Evolutionary conservation across 2,329 filamentous ascomycete genomes (phyloP).

Genomic region (Volutella citrinella): DNA sequence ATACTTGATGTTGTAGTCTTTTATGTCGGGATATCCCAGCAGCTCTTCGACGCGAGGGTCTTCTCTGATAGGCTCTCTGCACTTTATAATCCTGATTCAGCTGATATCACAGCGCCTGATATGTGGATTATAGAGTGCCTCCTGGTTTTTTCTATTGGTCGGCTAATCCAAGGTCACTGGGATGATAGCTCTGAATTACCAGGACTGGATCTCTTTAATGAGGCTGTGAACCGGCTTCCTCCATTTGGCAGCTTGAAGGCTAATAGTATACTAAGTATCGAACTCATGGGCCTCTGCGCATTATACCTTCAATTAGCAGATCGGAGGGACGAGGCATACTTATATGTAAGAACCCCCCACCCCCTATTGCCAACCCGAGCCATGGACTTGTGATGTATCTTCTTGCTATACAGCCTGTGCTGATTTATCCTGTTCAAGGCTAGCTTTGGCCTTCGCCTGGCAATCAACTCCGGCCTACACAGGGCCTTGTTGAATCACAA

Average conservation of each 20-base stretch:
- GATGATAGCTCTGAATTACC: conserved; percentile 9
- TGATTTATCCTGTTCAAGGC: not conserved
- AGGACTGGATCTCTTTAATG: conserved; percentile 13
- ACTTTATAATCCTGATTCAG: conserved; percentile 4
- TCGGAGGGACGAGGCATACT: conserved; percentile 14
- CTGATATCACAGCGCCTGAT: conserved; percentile 1
- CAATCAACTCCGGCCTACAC: conserved; percentile 7
- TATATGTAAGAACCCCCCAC: conserved; percentile 15
- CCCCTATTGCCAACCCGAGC: too few species aligned
- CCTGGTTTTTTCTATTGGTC: conserved; percentile 10
- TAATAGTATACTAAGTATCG: conserved; percentile 8
- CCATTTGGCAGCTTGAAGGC: conserved; percentile 9
- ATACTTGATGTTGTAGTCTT: conserved; percentile 11
- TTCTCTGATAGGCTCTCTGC: conserved; percentile 12
- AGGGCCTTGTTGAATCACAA: conserved; percentile 4
- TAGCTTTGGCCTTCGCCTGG: conserved; percentile 11
- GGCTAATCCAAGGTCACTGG: conserved; percentile 8
- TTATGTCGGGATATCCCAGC: conserved; percentile 15
- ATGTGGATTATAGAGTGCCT: conserved; percentile 14
- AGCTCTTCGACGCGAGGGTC: conserved; percentile 11
- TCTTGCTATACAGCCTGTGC: too few species aligned
- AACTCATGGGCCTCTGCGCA: conserved; percentile 11
- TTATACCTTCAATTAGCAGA: conserved; percentile 14
- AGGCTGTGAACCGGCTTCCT: conserved; percentile 12
- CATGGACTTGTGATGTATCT: too few species aligned